Evolutionary conservation across 2,329 filamentous ascomycete species (phyloP), one percentile per base, ranked within the genome.

Genomic region (Ophioceras dolichostomum): DNA sequence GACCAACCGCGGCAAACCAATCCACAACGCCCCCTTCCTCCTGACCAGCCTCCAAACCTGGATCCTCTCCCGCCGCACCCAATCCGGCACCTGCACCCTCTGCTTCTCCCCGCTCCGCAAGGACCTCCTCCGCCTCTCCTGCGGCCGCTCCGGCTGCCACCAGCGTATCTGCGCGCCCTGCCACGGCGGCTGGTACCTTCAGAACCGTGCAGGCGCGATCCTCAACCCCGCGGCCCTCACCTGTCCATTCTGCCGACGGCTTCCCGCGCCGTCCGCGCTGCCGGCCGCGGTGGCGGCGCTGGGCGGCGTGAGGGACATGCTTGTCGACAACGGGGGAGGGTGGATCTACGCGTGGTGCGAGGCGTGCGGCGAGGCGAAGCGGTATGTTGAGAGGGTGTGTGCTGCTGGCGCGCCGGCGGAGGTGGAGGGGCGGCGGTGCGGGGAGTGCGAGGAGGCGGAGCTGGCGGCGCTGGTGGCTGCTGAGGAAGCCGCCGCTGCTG

Each of bases 271-370:
- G 4, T 53, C 52, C 37, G 59, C 55, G 2, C 44, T 67, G 2
- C 49, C 56, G 0, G 43, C 44, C 16, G 52, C 54, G 1, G 55
- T 64, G 36, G 56, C 57, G 4, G 49, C 49, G 2, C 48, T 70
- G 4, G 56, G 52, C 2, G 53, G 61, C 26, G 41, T 68, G 18
- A 45, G 46, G 2, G 45, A 46, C 1, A 67, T 64, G 1, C 52
- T 68, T 1, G 45, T 55, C 3, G 56, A 65, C 10, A 44, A 52
- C 2, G 65, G 58, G 2, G n/a, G n/a, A n/a, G 50, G 49, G 1
- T 67, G 60, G 58, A 61, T 69, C 37, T 66, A 70, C 32, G 64
- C 59, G 1, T 68, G 63, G 66, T 74, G 70, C 44, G 40, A 24
- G 3, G 47, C 42, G 4, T 70, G 67, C 38, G 56, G 55, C 4